phyloP scores from a whole-genome alignment of 345 rosid genomes.

The Sisymbrium irio region DNA sequence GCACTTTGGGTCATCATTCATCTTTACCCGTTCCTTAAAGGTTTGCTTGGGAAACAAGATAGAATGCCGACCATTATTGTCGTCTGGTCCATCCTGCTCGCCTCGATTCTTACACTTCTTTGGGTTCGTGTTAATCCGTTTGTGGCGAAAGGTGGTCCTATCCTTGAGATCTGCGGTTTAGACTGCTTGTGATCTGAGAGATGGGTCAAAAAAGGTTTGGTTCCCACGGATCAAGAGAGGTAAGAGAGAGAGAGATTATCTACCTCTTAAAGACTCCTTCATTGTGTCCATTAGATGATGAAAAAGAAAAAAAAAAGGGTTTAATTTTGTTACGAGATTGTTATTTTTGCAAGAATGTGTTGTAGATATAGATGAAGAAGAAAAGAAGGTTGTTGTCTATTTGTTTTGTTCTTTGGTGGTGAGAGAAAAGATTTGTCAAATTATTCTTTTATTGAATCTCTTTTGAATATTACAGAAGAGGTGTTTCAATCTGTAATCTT shows the following conservation, averaged over 20 bases:
- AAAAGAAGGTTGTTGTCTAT: conserved; percentile 26
- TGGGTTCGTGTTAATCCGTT: conserved; percentile 97
- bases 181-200: conserved; percentile 55
- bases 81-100: conserved; percentile 93
- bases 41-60: conserved; percentile 93
- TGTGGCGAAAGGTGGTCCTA: conserved; percentile 79
- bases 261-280: conserved; percentile 25
- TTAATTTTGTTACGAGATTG: conserved; percentile 29
- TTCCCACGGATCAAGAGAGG: conserved; percentile 36
- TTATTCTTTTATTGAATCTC: conserved; percentile 37
- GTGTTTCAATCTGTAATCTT: conserved; percentile 24
- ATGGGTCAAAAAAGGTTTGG: background rate
- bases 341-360: conserved; percentile 39
- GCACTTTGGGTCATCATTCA: conserved; percentile 94
- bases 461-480: conserved; percentile 27
- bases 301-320: background rate
- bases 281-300: conserved; percentile 31
- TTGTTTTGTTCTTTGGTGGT: conserved; percentile 39
- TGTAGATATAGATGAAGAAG: conserved; percentile 40
- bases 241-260: background rate
- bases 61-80: conserved; percentile 89
- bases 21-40: conserved; percentile 98
- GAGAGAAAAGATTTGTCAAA: conserved; percentile 20
- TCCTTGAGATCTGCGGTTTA: conserved; percentile 83
- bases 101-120: conserved; percentile 89